Percentiles rank a stretch among this genome's conserved stretches.
phyloP scores from a whole-genome alignment of 768 basidiomycete genomes.

The Pleurotus pulmonarius region DNA sequence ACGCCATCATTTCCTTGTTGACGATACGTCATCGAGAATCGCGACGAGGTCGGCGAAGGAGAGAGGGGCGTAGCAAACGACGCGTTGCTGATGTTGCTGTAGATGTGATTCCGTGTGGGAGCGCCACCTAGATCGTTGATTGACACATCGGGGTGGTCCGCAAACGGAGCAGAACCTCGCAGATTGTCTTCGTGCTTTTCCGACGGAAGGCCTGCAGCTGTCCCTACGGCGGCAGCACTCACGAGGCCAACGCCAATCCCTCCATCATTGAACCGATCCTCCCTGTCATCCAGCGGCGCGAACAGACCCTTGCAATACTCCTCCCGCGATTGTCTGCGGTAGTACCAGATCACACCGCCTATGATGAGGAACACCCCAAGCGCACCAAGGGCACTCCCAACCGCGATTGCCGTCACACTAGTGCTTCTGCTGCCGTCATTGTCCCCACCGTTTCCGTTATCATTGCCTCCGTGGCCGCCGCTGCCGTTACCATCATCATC shows the following conservation, averaged over 20 bases:
- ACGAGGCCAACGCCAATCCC: conserved; percentile 1
- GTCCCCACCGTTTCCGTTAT: conserved; percentile 16
- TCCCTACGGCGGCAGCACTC: background rate
- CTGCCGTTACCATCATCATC: conserved; percentile 8
- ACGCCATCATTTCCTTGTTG: background rate
- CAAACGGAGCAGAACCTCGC: background rate
- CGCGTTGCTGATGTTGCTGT: conserved; percentile 3
- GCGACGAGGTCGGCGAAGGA: background rate
- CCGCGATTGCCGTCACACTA: conserved; percentile 44
- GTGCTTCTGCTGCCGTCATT: conserved; percentile 11
- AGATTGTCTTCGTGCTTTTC: background rate
- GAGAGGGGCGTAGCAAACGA: conserved; percentile 3
- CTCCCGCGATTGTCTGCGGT: conserved; percentile 16
- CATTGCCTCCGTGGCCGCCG: conserved; percentile 14
- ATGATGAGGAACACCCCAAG: conserved; percentile 42
- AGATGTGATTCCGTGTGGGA: background rate
- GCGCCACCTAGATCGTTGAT: background rate
- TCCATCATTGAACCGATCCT: conserved; percentile 9
- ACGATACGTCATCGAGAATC: background rate
- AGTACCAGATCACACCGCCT: conserved; percentile 39
- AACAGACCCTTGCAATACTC: conserved; percentile 14
- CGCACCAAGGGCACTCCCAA: conserved; percentile 57
- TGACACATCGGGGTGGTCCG: background rate
- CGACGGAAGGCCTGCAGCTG: background rate
- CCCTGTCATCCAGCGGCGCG: conserved; percentile 21